Evolutionary conservation across 2,329 filamentous ascomycete genomes (phyloP).

Genomic region (Phoma herbarum): DNA sequence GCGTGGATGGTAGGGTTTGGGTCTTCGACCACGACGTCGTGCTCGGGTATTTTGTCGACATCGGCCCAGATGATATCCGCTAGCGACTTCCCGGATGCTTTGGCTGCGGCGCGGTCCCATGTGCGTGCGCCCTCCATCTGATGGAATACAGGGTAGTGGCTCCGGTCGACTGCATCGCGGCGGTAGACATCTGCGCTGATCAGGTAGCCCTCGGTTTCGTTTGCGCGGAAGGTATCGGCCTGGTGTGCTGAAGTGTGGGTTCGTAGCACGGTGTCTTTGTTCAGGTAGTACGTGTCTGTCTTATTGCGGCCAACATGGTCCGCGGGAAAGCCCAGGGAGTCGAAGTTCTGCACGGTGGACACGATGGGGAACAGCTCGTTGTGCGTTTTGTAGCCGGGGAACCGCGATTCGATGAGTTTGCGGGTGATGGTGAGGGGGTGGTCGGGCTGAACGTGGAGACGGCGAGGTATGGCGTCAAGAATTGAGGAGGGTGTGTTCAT

Average conservation of each 20-base stretch:
- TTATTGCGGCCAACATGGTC: constrained; percentile 88
- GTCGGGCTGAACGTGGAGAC: constrained; percentile 87
- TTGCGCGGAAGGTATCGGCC: constrained; percentile 77
- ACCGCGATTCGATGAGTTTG: constrained; percentile 89
- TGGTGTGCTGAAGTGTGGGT: constrained; percentile 97
- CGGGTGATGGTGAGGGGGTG: constrained; percentile 92
- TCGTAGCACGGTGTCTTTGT: constrained; percentile 80
- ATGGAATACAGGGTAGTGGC: constrained; percentile 96
- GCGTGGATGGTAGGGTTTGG: constrained; percentile 79
- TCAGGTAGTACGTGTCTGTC: constrained; percentile 96
- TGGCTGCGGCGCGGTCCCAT: constrained; percentile 77
- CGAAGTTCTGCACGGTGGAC: constrained; percentile 87
- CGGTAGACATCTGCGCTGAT: constrained; percentile 96
- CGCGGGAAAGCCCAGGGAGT: constrained; percentile 88
- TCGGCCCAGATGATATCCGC: constrained; percentile 74
- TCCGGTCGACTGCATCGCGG: constrained; percentile 91
- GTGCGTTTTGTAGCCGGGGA: constrained; percentile 79
- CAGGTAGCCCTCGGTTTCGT: constrained; percentile 80
- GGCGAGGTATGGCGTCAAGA: constrained; percentile 74
- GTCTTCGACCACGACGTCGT: constrained; percentile 82
- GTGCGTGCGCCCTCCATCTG: constrained; percentile 96
- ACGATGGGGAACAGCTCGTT: constrained; percentile 85
- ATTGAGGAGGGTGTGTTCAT: constrained; percentile 85
- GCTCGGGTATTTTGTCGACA: constrained; percentile 73
- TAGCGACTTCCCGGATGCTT: constrained; percentile 55